Evolutionary conservation across 208 protist genomes (phyloP).

Genomic region (Trypanosoma rangeli): DNA sequence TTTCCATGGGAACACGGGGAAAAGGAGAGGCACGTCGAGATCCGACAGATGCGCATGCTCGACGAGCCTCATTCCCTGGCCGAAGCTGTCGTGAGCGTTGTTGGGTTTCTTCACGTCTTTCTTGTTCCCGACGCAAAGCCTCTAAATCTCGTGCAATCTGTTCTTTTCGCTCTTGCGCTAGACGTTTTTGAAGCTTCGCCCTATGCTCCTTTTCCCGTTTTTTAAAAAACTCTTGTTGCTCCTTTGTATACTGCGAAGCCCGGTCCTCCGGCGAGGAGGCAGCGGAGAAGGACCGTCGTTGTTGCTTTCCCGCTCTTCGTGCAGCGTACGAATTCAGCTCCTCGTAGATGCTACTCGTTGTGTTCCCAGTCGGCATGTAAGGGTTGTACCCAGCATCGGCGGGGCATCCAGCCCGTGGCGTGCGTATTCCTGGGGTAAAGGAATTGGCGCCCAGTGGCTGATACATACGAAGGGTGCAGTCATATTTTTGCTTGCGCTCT

Average conservation of each 20-base stretch:
- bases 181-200: slow-evolving; percentile 37
- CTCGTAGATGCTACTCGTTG: slow-evolving; percentile 27
- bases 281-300: slow-evolving; percentile 3
- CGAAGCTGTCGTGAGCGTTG: slow-evolving; percentile 52
- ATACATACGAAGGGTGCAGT: slow-evolving; percentile 83
- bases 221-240: slow-evolving; percentile 64
- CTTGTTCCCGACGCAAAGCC: slow-evolving; percentile 39
- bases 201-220: slow-evolving; percentile 65
- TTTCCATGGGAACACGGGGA: background rate
- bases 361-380: background rate
- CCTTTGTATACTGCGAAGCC: slow-evolving; percentile 52
- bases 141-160: slow-evolving; percentile 56
- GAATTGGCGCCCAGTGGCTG: slow-evolving; percentile 18
- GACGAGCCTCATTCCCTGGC: slow-evolving; percentile 15
- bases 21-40: slow-evolving; percentile 20
- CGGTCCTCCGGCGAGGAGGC: slow-evolving; percentile 9
- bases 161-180: slow-evolving; percentile 36
- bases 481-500: slow-evolving; percentile 95
- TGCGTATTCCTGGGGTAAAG: slow-evolving; percentile 8
- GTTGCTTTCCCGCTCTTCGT: slow-evolving; percentile 16
- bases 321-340: slow-evolving; percentile 9
- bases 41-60: slow-evolving; percentile 8
- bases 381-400: background rate
- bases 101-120: slow-evolving; percentile 34
- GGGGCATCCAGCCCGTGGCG: background rate